Base-by-base conservation (phyloP, 164 flowering plant species). In the Aristolochia contorta region DNA sequence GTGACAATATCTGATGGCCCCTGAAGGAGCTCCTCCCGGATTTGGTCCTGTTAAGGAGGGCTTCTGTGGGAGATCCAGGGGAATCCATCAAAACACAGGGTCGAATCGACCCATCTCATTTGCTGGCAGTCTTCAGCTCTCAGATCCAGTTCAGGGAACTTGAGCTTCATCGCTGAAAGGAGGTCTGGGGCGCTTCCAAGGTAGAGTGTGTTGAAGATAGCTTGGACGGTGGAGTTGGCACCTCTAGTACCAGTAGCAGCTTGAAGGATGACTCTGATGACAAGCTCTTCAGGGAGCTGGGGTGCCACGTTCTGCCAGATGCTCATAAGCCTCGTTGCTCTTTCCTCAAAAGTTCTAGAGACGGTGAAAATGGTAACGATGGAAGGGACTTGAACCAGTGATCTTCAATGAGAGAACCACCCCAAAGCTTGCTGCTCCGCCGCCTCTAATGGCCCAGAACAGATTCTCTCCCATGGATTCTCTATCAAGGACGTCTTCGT, bases 361-460 rank as follows among this genome's bases (percentile, higher is more conserved):
- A 51, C 48, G 12, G 41, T 56, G 50, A 64, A 72, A 6, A 67
- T 58, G 6, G 75, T 72, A 0, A 72, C 75, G 2, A 23, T 63
- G 46, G 57, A 21, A 8, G 68, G 71, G 25, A 63, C 60, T 7
- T 12, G 23, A 45, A 54, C 61, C 16, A 68, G 19, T 43, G 32
- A 68, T 25, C 22, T 62, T 68, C 63, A 62, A 68, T 1, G 63
- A 14, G 14, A 57, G 13, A 1, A 68, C 21, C 10, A 57, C 51
- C 6, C 72, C 64, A 33, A 47, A 69, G 32, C 68, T 69, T 19
- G n/a, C n/a, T n/a, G n/a, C n/a, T n/a, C n/a, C n/a, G n/a, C n/a
- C n/a, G n/a, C n/a, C n/a, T n/a, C n/a, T n/a, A n/a, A n/a, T n/a
- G n/a, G n/a, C n/a, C n/a, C n/a, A n/a, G n/a, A n/a, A n/a, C n/a